A percentile compares a stretch with the other conserved stretches of the same genome.
Conservation (phyloP, 192 early-diverging fungal genomes). For the Coemansia sp. region DNA sequence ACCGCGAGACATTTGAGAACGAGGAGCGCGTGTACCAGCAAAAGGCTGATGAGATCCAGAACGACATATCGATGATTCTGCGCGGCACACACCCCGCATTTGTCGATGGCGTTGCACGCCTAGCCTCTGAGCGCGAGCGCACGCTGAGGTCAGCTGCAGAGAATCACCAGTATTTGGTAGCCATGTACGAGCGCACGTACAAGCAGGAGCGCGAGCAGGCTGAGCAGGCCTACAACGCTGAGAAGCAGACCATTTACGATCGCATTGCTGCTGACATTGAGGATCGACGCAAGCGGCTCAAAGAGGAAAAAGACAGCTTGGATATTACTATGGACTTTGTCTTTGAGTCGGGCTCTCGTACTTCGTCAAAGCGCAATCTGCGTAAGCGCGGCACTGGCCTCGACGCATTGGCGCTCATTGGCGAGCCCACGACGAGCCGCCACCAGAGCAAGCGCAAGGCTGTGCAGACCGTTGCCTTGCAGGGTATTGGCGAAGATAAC, state of each 20-base stretch:
- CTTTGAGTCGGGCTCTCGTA: slow-evolving; percentile 45
- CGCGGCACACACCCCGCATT: slow-evolving; percentile 73
- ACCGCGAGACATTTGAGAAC: slow-evolving; percentile 50
- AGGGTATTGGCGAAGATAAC: slow-evolving; percentile 45
- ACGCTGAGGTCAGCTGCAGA: slow-evolving; percentile 70
- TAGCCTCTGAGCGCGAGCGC: slow-evolving; percentile 72
- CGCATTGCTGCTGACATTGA: slow-evolving; percentile 79
- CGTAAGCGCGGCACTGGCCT: slow-evolving; percentile 57
- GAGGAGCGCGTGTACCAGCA: slow-evolving; percentile 46
- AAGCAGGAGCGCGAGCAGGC: slow-evolving; percentile 45
- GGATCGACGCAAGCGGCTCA: slow-evolving; percentile 71
- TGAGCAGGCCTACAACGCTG: slow-evolving; percentile 70
- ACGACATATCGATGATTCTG: slow-evolving; percentile 33
- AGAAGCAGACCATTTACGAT: slow-evolving; percentile 72
- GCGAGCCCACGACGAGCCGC: slow-evolving; percentile 22
- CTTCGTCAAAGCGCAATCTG: slow-evolving; percentile 60
- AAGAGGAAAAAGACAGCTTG: slow-evolving; percentile 85
- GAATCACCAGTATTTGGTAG: slow-evolving; percentile 43
- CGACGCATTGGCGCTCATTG: slow-evolving; percentile 40
- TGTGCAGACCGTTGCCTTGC: slow-evolving; percentile 35
- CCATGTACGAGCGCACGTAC: slow-evolving; percentile 37
- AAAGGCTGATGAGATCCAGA: slow-evolving; percentile 52
- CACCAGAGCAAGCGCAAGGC: slow-evolving; percentile 52
- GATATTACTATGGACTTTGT: slow-evolving; percentile 67
- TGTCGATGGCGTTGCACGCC: slow-evolving; percentile 62